Percentiles rank a stretch among this genome's conserved stretches.
These are phyloP conservation scores for Musa balbisiana DNA, from an alignment of 202 grass and related monocot species.

Conservation along the genomic window DNA sequence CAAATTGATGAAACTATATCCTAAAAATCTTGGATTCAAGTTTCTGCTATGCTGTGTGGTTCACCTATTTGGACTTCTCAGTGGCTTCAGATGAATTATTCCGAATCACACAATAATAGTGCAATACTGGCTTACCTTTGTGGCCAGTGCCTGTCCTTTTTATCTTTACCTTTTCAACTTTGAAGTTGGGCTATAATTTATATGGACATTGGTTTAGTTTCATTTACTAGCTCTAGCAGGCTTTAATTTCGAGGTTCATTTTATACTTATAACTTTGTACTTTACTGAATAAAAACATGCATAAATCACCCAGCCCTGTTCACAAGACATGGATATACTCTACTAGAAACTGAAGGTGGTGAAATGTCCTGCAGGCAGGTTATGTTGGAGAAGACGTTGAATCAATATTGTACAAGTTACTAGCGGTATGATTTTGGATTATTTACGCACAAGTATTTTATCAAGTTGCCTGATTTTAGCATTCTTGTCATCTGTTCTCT, in stretches of 20 bases:
- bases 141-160: not conserved
- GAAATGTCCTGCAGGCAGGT: constrained; percentile 60
- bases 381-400: constrained; percentile 99
- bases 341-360: constrained; percentile 12
- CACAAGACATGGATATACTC: not conserved
- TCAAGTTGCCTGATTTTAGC: constrained; percentile 24
- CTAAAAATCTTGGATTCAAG: not conserved
- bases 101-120: not conserved
- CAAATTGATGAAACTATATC: not conserved
- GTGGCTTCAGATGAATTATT: not conserved
- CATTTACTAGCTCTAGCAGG: too few relatives aligned
- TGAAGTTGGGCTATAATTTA: too few relatives aligned
- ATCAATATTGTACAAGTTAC: constrained; percentile 88
- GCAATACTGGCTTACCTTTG: not conserved
- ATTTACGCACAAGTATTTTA: constrained; percentile 11
- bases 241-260: not conserved
- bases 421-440: constrained; percentile 55
- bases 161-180: too few relatives aligned
- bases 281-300: not conserved
- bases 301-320: not conserved
- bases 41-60: not conserved
- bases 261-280: not conserved
- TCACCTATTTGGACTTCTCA: not conserved
- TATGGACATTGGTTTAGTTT: too few relatives aligned
- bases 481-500: constrained; percentile 8